Evolutionary conservation across 768 basidiomycete species (phyloP).

Genomic region (Trametes gibbosa): DNA sequence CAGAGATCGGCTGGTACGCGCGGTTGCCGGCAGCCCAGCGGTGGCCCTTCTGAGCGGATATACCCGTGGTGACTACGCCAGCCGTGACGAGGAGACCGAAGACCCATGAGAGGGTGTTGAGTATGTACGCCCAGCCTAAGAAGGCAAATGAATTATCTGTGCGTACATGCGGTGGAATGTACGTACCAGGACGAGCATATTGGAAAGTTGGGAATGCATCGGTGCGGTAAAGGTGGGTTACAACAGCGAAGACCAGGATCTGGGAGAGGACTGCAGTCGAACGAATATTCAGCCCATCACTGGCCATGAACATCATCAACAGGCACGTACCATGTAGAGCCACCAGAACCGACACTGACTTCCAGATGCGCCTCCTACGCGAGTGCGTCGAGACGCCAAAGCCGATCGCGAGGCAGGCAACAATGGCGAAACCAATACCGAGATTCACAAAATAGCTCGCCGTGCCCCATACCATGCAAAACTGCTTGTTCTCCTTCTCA

Average conservation of each 20-base stretch:
- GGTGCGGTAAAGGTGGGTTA: slow-evolving; percentile 57
- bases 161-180: not conserved
- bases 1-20: slow-evolving; percentile 46
- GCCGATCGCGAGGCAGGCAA: slow-evolving; percentile 55
- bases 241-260: slow-evolving; percentile 57
- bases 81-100: slow-evolving; percentile 47
- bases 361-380: slow-evolving; percentile 73
- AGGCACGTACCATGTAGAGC: slow-evolving; percentile 52
- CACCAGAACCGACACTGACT: slow-evolving; percentile 63
- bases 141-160: not conserved
- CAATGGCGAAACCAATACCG: slow-evolving; percentile 58
- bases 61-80: slow-evolving; percentile 60
- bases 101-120: slow-evolving; percentile 63
- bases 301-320: not conserved
- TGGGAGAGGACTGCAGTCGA: slow-evolving; percentile 50
- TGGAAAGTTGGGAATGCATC: slow-evolving; percentile 49
- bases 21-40: slow-evolving; percentile 78
- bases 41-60: slow-evolving; percentile 58
- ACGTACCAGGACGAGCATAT: slow-evolving; percentile 58
- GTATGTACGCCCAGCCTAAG: slow-evolving; percentile 57
- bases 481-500: slow-evolving; percentile 50
- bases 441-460: slow-evolving; percentile 67
- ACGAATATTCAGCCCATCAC: not conserved
- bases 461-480: slow-evolving; percentile 70
- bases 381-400: slow-evolving; percentile 74